Base-by-base conservation (phyloP, 768 basidiomycete genomes). In the Boletales sp. region DNA sequence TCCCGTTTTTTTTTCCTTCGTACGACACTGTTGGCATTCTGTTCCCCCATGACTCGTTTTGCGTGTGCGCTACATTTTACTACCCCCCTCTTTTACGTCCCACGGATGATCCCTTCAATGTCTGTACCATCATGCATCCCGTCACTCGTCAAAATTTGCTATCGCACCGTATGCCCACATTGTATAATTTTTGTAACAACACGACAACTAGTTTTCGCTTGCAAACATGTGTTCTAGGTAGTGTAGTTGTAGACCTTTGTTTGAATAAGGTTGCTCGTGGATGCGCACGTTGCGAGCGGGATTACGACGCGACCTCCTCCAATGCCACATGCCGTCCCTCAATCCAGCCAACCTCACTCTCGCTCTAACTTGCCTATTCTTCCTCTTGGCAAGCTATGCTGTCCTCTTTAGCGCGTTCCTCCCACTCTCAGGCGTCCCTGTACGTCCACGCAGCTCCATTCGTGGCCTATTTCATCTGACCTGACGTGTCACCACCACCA, bases 361-460 rank as follows among this genome's bases (percentile, higher is more conserved):
- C 48, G 56, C 61, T 32, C 57, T 72, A 28, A 76, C 84, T 36
- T 50, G 69, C 30, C 41, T 75, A 12, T 84, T 87, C 66, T 80
- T 87, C 60, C 50, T 73, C 15, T 17, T 83, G 41, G 80, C 79
- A 37, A 76, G 74, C 54, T 84, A 87, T 68, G 82, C 83, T 21
- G 68, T 84, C 39, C 71, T 90, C 34, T 73, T 87, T 61, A 82
- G 83, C 60, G 76, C 83, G 38, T 81, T 88, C 62, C 57, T 83
- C 40, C 83, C 85, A 39, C 54, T 63, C 10, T 75, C 79, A 5
- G 74, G 75, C 18, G 67, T 82, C 45, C 59, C 60, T 47, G 87
- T 86, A 63, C 41, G 83, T 72, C 35, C 41, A 44, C 39, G 14
- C 41, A 44, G 4, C 44, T 11, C 42, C 42, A 5, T 25, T 15